Conservation (phyloP, 2,329 filamentous ascomycete genomes). For the Cercospora zeae-maydis region DNA sequence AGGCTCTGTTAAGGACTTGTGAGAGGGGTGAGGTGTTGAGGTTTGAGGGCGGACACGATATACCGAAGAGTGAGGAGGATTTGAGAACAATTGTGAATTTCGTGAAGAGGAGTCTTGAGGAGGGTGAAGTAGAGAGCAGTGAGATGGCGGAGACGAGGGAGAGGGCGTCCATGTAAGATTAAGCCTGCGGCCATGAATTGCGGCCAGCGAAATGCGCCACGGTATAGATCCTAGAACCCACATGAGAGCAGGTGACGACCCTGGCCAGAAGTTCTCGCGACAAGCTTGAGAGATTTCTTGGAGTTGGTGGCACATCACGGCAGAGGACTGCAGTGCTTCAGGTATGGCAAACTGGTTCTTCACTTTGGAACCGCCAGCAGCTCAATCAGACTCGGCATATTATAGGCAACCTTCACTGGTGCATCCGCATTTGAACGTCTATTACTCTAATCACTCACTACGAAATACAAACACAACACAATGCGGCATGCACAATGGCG, state of each 20-base stretch:
- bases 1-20: conserved; percentile 21
- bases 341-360: neutral
- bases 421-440: too few relatives aligned
- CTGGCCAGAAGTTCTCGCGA: neutral
- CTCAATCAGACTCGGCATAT: too few relatives aligned
- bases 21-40: conserved; percentile 13
- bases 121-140: neutral
- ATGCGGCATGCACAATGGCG: too few relatives aligned
- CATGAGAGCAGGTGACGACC: neutral
- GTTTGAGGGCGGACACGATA: conserved; percentile 23
- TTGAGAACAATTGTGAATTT: conserved; percentile 19
- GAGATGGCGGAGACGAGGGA: neutral
- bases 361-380: too few relatives aligned
- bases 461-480: too few relatives aligned
- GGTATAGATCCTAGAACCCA: neutral
- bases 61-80: conserved; percentile 22
- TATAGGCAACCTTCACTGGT: too few relatives aligned
- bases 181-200: too few relatives aligned
- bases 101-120: conserved; percentile 11
- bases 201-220: neutral
- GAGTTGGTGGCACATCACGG: neutral
- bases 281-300: neutral
- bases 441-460: too few relatives aligned
- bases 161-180: neutral
- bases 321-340: neutral